Conservation (phyloP, 1,284 basidiomycete species). For the Ceratobasidium sp. region DNA sequence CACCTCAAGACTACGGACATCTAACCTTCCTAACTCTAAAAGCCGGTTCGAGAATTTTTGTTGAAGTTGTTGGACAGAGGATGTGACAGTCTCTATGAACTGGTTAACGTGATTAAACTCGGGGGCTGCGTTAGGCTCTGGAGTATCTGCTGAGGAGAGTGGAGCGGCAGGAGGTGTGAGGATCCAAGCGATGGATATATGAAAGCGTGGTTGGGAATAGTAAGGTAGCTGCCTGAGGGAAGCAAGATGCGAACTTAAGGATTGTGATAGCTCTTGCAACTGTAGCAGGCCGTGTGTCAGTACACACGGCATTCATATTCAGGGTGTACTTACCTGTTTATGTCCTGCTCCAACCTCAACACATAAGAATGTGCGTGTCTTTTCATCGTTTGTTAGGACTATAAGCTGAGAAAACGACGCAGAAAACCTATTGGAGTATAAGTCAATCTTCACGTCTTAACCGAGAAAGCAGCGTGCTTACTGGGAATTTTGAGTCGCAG, state of each 20-base stretch:
- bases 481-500: slow-evolving; percentile 62
- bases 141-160: not conserved
- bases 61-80: slow-evolving; percentile 62
- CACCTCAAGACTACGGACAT: slow-evolving; percentile 63
- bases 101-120: slow-evolving; percentile 58
- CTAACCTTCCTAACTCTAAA: slow-evolving; percentile 58
- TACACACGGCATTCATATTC: slow-evolving; percentile 8
- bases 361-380: slow-evolving; percentile 76
- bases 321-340: slow-evolving; percentile 62
- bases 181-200: slow-evolving; percentile 84
- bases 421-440: slow-evolving; percentile 63
- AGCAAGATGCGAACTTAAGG: slow-evolving; percentile 64
- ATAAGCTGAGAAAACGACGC: slow-evolving; percentile 76
- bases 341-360: slow-evolving; percentile 82
- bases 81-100: slow-evolving; percentile 61
- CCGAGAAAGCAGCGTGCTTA: slow-evolving; percentile 48
- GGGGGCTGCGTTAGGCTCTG: slow-evolving; percentile 10
- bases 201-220: slow-evolving; percentile 78
- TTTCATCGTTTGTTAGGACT: slow-evolving; percentile 79
- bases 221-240: slow-evolving; percentile 74
- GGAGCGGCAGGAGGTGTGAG: slow-evolving; percentile 56
- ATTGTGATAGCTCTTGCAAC: slow-evolving; percentile 57
- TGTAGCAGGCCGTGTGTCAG: slow-evolving; percentile 56
- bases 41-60: slow-evolving; percentile 55
- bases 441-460: not conserved